Evolutionary conservation across 139 green algal genomes (phyloP), one percentile per base, ranked within the genome.

Genomic region (Chlorella sp.): DNA sequence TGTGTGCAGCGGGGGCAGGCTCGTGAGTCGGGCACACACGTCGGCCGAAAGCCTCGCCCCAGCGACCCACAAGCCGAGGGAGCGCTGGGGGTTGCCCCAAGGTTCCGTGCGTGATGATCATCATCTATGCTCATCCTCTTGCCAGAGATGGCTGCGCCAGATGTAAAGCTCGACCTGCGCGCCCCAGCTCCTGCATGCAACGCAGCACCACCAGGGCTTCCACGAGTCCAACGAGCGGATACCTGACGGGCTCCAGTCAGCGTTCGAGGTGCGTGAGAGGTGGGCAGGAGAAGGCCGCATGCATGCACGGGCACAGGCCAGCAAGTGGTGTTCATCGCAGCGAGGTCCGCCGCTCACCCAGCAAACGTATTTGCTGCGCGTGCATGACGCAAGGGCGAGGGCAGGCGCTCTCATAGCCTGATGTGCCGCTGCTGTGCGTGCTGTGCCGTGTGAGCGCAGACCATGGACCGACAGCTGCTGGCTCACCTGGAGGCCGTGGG

Each of bases 391-490:
- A 23, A 10, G 67, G 63, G 67, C 67, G 26, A 6, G 4, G 26
- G 3, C 65, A 34, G 31, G 24, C 24, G 32, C 65, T 55, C 2
- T 36, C 65, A 55, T 24, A 17, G 10, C 10, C 42, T 55, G 42
- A 17, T 10, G 10, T 55, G 42, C 42, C 17, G 10, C 10, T 10
- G 17, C 42, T 55, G 42, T 10, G 10, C 42, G 42, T 55, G 10
- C 42, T 55, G 42, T 55, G 42, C 17, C 17, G 55, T 64, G 63
- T 49, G 69, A 31, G 87, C 87, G 30, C 62, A 84, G 31, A 63
- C 73, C 6, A 83, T 72, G 23, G 85, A 90, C 68, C 62, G 70
- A n/a, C 27, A 79, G 33, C 67, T 90, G n/a, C 69, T 90, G n/a
- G 22, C 63, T 5, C 62, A 88, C 69, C 55, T 90, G 49, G 27